Conservation (phyloP, 192 early-diverging fungal species). For the Jimgerdemannia flammicorona region DNA sequence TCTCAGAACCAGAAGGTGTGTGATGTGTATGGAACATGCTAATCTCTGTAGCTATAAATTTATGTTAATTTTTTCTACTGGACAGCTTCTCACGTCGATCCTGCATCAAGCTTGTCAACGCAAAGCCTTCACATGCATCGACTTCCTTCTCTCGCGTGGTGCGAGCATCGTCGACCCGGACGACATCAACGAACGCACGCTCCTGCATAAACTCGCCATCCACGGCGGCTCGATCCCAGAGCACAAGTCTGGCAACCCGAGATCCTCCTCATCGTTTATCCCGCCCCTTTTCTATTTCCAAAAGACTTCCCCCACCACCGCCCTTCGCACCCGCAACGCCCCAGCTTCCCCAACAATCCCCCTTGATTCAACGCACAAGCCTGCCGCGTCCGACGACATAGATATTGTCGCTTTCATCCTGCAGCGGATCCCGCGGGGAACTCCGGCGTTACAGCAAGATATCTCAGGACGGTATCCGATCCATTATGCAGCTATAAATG, state of each 20-base stretch:
- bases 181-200: constrained; percentile 58
- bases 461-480: constrained; percentile 56
- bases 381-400: constrained; percentile 17
- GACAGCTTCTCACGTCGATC: constrained; percentile 19
- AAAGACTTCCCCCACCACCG: neutral
- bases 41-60: constrained; percentile 10
- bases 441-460: constrained; percentile 38
- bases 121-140: constrained; percentile 32
- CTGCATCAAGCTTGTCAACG: constrained; percentile 31
- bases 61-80: constrained; percentile 11
- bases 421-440: constrained; percentile 19
- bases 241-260: constrained; percentile 3
- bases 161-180: constrained; percentile 25
- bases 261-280: constrained; percentile 11
- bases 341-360: neutral
- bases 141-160: constrained; percentile 29
- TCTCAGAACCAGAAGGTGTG: neutral
- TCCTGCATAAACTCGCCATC: constrained; percentile 52
- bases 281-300: neutral
- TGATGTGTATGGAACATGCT: neutral
- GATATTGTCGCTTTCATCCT: constrained; percentile 35
- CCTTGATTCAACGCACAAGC: neutral
- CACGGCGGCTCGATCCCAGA: constrained; percentile 35
- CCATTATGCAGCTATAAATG: constrained; percentile 59
- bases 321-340: neutral